Evolutionary conservation across 225 moss, liverwort and hornwort genomes (phyloP), one percentile per base, ranked within the genome.

Genomic region (Polytrichum formosum): DNA sequence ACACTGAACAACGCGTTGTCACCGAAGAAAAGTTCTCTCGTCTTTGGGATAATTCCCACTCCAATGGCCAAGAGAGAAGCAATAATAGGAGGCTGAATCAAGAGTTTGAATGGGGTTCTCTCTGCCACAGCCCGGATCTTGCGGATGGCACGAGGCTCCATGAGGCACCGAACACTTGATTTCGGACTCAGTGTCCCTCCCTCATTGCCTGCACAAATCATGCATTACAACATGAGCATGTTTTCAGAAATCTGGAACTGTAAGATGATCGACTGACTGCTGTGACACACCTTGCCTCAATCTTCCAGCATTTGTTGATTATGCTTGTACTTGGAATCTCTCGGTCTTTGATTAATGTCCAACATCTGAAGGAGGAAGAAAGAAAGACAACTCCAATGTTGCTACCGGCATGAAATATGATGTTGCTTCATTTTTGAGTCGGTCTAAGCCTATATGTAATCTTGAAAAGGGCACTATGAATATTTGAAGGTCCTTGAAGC

Each of bases 11-110:
- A 91, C 22, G 97, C 91, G 63, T 76, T 85, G 1, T 82, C 69
- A 35, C 91, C 90, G 7, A 97, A 97, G 1, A 97, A 54, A 4
- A 97, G 18, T 2, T 77, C 79, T 69, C 87, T 93, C 1, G 85
- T 67, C 0, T 71, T 67, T 20, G 96, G 91, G 18, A 87, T 89
- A 37, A 96, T 64, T 5, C 91, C 91, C 16, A 96, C 68, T 0
- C 46, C 68, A 37, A 96, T 93, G 65, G 93, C 96, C 75, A 96
- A 77, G 46, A 96, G 82, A 0, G 96, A 96, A n/a, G 93, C 91
- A 25, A 93, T 74, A 28, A 82, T 81, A 5, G 93, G 96, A 53
- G 93, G 93, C 72, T 96, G 96, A 70, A 96, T 75, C 56, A 96
- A 83, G 56, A 90, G 91, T 21, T 89, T 78, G 53, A 93, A 85